A percentile compares a stretch with the other conserved stretches of the same genome.
Conservation (phyloP, 345 rosid genomes). For the Linum usitatissimum region DNA sequence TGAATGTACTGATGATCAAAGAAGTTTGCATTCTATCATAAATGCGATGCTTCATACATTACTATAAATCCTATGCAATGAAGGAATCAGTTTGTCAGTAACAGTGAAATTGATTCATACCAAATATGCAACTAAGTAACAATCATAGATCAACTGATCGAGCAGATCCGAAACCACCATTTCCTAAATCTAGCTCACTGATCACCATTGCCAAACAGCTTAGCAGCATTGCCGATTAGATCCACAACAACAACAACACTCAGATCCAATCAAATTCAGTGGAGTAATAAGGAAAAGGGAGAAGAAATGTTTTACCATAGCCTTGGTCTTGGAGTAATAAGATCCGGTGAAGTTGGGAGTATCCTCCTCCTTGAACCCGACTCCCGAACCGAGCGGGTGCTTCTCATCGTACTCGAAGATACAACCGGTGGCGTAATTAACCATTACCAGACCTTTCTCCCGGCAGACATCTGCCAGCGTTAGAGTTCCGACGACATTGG, state of each 20-base stretch:
- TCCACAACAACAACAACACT: not conserved
- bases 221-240: not conserved
- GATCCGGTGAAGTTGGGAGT: not conserved
- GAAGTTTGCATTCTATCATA: no score
- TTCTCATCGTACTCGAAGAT: not conserved
- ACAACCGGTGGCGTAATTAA: not conserved
- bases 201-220: no score
- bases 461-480: not conserved
- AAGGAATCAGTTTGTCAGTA: no score
- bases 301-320: not conserved
- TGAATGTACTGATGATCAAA: no score
- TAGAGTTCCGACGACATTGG: not conserved
- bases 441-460: not conserved
- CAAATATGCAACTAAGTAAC: not conserved
- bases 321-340: not conserved
- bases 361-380: not conserved
- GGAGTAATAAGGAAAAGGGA: not conserved
- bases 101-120: not conserved
- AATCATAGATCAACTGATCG: no score
- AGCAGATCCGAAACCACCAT: no score
- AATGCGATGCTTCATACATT: no score
- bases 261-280: not conserved
- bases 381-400: not conserved
- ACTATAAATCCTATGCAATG: no score
- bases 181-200: no score